Base-by-base conservation (phyloP, 1,284 basidiomycete species). In the Sanghuangporus weigelae region DNA sequence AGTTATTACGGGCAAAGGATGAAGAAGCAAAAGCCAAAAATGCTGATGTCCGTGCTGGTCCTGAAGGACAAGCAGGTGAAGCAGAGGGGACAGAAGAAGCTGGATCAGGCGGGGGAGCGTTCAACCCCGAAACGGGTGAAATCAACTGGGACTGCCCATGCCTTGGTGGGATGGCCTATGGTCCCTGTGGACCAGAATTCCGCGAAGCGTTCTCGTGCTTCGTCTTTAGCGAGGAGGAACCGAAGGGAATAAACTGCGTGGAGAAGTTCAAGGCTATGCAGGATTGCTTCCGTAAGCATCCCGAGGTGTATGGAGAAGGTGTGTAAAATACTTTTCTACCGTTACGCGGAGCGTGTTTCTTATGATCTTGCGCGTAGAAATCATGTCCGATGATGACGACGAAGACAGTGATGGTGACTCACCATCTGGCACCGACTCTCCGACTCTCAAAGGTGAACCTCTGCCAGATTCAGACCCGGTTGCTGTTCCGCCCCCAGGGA, bases 131-230 rank as follows among this genome's bases (percentile, higher is more conserved):
- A 68, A 99, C 96, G 0, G 96, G 96, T 57, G 94, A 97, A 81
- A 96, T 98, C 72, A 98, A 98, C 79, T 98, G 95, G 95, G 95
- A 96, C 74, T 98, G 95, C 74, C 93, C 95, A 1, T 99, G 96
- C 75, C 86, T 99, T 11, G 96, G 96, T 31, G 97, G 96, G 62
- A 98, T 99, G 97, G 96, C 97, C 2, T 83, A 98, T 71, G 97
- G 97, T 6, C 95, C 96, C 1, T 99, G 96, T 72, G 96, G 96
- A 11, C 83, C 86, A 67, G 84, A 98, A 71, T 99, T 99, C 81
- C 90, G 93, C 70, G 91, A 90, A 66, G 96, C 97, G 0, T 99
- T 99, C 79, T 94, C 93, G 48, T 99, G 96, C 79, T 99, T 99
- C 71, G 87, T 99, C 4, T 92, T 86, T 76, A 96, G 93, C 8